phyloP scores from a whole-genome alignment of 768 basidiomycete genomes.

The Hebeloma cylindrosporum region DNA sequence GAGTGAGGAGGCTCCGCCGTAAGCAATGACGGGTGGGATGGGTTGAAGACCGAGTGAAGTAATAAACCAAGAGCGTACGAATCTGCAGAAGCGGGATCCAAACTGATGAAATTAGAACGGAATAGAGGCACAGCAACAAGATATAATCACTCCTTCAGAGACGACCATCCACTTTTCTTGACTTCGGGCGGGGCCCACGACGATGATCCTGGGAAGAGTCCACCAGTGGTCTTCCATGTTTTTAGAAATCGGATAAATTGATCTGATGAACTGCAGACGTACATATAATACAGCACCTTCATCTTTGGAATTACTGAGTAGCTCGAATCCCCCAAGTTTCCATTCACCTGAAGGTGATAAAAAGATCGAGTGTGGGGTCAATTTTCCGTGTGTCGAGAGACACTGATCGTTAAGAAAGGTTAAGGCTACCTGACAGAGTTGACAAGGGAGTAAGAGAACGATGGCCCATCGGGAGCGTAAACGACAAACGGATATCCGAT shows the following conservation, averaged over 20 bases:
- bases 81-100: constrained; percentile 67
- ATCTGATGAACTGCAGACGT: constrained; percentile 27
- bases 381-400: constrained; percentile 79
- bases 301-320: constrained; percentile 82
- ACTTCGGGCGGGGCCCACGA: constrained; percentile 80
- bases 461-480: too few relatives aligned
- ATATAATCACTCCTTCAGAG: constrained; percentile 70
- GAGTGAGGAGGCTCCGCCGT: constrained; percentile 71
- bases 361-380: constrained; percentile 77
- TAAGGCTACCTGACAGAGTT: constrained; percentile 81
- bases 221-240: constrained; percentile 59
- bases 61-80: constrained; percentile 88
- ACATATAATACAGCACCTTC: constrained; percentile 80
- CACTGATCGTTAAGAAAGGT: constrained; percentile 87
- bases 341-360: constrained; percentile 94
- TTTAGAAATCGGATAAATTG: constrained; percentile 7
- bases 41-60: constrained; percentile 87
- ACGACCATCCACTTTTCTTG: constrained; percentile 81
- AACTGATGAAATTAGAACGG: constrained; percentile 27
- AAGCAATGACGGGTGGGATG: constrained; percentile 66
- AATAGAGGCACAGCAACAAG: background rate
- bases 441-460: constrained; percentile 8
- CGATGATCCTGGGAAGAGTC: constrained; percentile 59
- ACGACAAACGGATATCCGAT: constrained; percentile 76
- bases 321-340: constrained; percentile 94